Evolutionary conservation across 306 rosid genomes (phyloP).

Genomic region (Malus fusca): DNA sequence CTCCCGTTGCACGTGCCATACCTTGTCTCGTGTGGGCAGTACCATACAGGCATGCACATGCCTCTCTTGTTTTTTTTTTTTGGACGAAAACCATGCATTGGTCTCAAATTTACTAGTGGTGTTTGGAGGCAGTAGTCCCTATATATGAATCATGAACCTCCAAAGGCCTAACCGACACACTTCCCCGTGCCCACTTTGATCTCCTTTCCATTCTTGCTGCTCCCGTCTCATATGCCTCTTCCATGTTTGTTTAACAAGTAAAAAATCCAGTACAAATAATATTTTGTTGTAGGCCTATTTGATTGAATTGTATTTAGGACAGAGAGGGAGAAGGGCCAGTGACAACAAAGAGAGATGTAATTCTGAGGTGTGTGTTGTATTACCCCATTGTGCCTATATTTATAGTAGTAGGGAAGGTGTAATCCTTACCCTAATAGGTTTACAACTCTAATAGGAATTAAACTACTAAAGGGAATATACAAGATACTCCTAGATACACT

Average conservation of each 20-base stretch:
- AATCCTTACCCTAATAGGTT: too few species aligned
- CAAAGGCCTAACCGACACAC: conserved; percentile 35
- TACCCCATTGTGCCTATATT: too few species aligned
- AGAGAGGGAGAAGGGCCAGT: too few species aligned
- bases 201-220: background rate
- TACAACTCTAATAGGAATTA: too few species aligned
- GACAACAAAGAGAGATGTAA: too few species aligned
- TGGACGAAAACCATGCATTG: background rate
- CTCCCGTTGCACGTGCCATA: background rate
- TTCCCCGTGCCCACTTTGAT: conserved; percentile 12
- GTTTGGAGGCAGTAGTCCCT: conserved; percentile 24
- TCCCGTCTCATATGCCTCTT: background rate
- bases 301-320: too few species aligned
- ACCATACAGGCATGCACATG: too few species aligned
- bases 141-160: conserved; percentile 15
- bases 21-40: conserved; percentile 5
- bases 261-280: background rate
- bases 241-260: background rate
- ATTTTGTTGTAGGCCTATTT: background rate
- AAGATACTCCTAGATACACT: too few species aligned
- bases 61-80: too few species aligned
- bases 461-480: too few species aligned
- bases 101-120: background rate
- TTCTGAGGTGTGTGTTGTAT: too few species aligned
- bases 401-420: too few species aligned